Percentiles rank a stretch among this genome's conserved stretches.
Conservation (phyloP, 805 yeast species). For the Suhomyces xylopsoci region DNA sequence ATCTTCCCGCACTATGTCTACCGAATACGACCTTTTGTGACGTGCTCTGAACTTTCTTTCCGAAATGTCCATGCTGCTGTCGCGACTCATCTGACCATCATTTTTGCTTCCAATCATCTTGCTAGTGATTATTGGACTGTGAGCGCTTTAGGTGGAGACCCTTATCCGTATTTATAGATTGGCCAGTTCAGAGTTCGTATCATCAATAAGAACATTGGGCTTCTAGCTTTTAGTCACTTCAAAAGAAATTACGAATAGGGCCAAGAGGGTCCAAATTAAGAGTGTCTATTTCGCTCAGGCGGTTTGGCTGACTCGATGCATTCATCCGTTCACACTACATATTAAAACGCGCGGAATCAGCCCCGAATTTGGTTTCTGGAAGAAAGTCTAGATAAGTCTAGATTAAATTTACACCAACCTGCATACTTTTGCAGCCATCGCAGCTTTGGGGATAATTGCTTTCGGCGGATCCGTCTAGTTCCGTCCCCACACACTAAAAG, state of each 20-base stretch:
- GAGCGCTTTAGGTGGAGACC: neutral
- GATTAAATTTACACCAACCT: neutral
- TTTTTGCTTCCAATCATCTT: neutral
- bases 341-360: neutral
- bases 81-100: neutral
- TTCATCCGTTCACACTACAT: neutral
- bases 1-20: neutral
- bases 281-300: no score
- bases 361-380: neutral
- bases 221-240: neutral
- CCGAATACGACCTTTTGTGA: neutral
- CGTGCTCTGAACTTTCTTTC: neutral
- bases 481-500: neutral
- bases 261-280: neutral
- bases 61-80: neutral
- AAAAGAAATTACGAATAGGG: neutral
- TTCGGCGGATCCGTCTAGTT: neutral
- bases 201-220: neutral
- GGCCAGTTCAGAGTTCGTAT: neutral
- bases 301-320: neutral
- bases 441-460: neutral
- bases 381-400: neutral
- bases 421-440: neutral
- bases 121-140: neutral
- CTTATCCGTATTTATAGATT: neutral